Percentiles rank a stretch among this genome's conserved stretches.
phyloP scores from a whole-genome alignment of 2,329 filamentous ascomycete species.

The Cladosporium cucumerinum region DNA sequence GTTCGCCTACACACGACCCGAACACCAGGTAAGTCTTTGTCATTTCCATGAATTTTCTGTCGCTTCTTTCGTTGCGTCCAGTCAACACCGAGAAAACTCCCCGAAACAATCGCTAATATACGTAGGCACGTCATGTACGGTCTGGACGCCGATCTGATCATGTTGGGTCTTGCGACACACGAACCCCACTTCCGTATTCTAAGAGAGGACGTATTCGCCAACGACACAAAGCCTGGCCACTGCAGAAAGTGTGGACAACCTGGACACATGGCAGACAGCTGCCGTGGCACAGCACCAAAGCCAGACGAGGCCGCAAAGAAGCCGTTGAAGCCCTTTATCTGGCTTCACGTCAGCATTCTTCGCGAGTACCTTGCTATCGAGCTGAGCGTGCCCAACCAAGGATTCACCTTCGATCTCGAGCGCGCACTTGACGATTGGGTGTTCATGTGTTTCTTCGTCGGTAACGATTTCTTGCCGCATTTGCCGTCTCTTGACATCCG shows the following conservation, averaged over 20 bases:
- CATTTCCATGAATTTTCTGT: constrained; percentile 14
- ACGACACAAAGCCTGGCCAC: constrained; percentile 75
- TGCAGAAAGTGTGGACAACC: constrained; percentile 90
- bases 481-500: constrained; percentile 95
- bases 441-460: constrained; percentile 98
- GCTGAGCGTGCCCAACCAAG: constrained; percentile 75
- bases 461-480: constrained; percentile 97
- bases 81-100: not conserved
- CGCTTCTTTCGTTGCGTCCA: not conserved
- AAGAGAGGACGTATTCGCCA: constrained; percentile 93
- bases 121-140: constrained; percentile 92
- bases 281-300: constrained; percentile 77
- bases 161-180: constrained; percentile 94
- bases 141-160: constrained; percentile 95
- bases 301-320: constrained; percentile 74
- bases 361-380: constrained; percentile 92
- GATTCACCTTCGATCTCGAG: constrained; percentile 89
- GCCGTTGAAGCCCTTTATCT: constrained; percentile 89
- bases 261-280: constrained; percentile 85
- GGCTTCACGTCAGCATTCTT: constrained; percentile 89
- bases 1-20: constrained; percentile 85
- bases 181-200: constrained; percentile 96
- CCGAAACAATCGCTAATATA: not conserved
- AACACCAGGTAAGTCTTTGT: constrained; percentile 58
- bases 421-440: constrained; percentile 96